Percentiles rank a stretch among this genome's conserved stretches.
phyloP scores from a whole-genome alignment of 331 rosid genomes.

The Ulmus americana region DNA sequence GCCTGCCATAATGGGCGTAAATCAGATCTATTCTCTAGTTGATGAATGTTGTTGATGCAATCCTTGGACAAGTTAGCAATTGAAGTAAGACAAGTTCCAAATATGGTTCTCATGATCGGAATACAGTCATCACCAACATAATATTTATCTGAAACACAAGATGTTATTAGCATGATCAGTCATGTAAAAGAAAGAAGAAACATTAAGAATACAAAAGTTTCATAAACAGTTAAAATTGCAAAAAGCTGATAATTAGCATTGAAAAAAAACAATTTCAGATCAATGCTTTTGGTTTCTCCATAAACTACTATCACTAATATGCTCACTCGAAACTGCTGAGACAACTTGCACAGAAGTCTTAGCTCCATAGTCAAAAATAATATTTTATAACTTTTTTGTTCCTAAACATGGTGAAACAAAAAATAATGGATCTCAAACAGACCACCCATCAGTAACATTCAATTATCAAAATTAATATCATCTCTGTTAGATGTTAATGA shows the following conservation, averaged over 20 bases:
- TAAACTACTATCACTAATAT: neutral
- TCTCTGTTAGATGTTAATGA: neutral
- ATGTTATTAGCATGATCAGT: slow-evolving; percentile 3
- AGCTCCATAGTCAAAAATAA: neutral
- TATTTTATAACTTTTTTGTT: too few species aligned
- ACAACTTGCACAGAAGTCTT: neutral
- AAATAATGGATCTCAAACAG: neutral
- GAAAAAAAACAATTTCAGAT: neutral
- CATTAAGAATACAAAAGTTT: neutral
- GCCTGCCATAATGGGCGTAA: slow-evolving; percentile 44
- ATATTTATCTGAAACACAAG: slow-evolving; percentile 51
- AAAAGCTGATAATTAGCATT: neutral
- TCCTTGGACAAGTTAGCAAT: slow-evolving; percentile 49
- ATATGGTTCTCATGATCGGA: slow-evolving; percentile 36
- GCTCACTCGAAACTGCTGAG: neutral
- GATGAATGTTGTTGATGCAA: slow-evolving; percentile 59
- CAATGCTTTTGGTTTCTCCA: neutral
- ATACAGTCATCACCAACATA: slow-evolving; percentile 39
- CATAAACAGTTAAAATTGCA: neutral
- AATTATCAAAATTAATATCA: neutral
- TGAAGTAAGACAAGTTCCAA: slow-evolving; percentile 60
- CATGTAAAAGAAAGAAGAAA: neutral
- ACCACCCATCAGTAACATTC: neutral
- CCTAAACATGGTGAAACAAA: neutral
- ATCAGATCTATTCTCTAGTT: slow-evolving; percentile 42